Evolutionary conservation across 1,139 yeast species (phyloP), one percentile per base, ranked within the genome.

Genomic region (Debaryomyces fabryi): DNA sequence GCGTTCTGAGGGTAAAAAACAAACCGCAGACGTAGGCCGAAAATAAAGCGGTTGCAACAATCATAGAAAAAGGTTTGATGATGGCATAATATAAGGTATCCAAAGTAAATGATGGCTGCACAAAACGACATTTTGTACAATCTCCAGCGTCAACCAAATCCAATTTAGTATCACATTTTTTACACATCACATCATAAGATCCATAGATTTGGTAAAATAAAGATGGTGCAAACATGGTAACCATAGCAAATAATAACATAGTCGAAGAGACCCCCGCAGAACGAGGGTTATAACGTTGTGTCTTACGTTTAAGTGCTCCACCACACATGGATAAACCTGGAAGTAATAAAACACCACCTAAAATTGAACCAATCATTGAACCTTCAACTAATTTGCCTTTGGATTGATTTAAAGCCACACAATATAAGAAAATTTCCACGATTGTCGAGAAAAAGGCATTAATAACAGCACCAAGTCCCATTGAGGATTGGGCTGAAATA

Each of bases 391-490:
- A 76, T 50, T 85, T 82, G 2, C 96, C 96, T 63, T 95, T 93
- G 1, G 85, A 80, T 63, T 91, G 96, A 49, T 81, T 76, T 53
- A 93, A 73, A 0, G 99, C 99, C 20, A 93, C 96, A 65, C 96
- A 87, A 64, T 93, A 93, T 45, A 93, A 72, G 65, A 86, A 93
- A 23, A 93, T 89, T 64, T 93, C 99, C 12, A 93, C 98, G 46
- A 95, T 80, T 0, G 99, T 92, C 1, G 99, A 92, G 76, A 93
- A 93, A 60, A 95, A 92, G 0, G 99, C 99, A 67, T 93, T 93
- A 58, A 93, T 91, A 0, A 92, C 97, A 1, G 99, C 99, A 72
- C 99, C 99, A 55, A 93, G 85, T n/a, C 98, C 97, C 98, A 93
- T 93, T 0, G 98, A 92, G 0, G 97, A 90, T 69, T 95, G 99